A percentile compares a stretch with the other conserved stretches of the same genome.
Conservation (phyloP, 2,329 filamentous ascomycete genomes). For the Dactylonectria estremocensis region DNA sequence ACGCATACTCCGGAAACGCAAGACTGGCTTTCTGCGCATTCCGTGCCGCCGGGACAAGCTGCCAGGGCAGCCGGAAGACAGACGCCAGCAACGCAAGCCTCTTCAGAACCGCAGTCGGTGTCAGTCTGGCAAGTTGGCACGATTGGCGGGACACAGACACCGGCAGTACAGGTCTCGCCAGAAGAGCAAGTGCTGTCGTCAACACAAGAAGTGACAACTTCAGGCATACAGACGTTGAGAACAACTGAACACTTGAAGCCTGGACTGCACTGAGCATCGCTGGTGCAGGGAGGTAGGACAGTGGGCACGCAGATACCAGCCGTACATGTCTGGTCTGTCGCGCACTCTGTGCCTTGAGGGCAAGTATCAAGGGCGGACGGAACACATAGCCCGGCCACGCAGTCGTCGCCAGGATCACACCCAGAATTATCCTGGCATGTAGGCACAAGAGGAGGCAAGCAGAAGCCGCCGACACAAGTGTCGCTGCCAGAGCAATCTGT, state of each 20-base stretch:
- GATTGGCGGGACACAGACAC: not conserved
- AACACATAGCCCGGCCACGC: conserved; percentile 16
- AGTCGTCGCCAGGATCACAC: not conserved
- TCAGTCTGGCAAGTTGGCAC: not conserved
- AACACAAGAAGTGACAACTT: not conserved
- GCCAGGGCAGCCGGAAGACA: conserved; percentile 4
- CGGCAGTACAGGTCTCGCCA: not conserved
- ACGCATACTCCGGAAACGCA: conserved; percentile 14
- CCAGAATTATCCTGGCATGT: not conserved
- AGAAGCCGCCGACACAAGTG: conserved; percentile 6
- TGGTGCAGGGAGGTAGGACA: conserved; percentile 3
- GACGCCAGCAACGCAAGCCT: conserved; percentile 6
- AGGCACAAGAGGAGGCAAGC: conserved; percentile 5
- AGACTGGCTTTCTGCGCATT: not conserved
- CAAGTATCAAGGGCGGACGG: not conserved
- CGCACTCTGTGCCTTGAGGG: too few species aligned
- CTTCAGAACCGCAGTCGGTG: not conserved
- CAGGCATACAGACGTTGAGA: not conserved
- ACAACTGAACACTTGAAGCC: not conserved
- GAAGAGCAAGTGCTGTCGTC: not conserved
- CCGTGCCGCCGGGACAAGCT: not conserved
- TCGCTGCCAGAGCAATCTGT: not conserved
- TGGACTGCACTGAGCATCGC: not conserved
- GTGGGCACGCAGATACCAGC: too few species aligned
- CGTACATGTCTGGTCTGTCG: too few species aligned